Conservation (phyloP, 106 monocot species). For the Xerophyta viscosa region DNA sequence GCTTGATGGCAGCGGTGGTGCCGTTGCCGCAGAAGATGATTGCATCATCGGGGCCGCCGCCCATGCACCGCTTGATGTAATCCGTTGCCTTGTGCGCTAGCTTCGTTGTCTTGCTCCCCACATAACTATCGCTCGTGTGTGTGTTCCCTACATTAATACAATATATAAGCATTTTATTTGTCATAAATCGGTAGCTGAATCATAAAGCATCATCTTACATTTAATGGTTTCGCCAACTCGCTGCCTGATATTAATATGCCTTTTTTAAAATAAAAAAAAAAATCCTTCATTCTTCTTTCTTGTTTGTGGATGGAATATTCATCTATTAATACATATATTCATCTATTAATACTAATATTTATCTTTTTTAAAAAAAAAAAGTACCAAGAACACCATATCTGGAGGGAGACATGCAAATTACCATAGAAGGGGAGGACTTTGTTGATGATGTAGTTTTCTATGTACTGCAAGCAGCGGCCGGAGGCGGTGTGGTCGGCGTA, state of each 20-base stretch:
- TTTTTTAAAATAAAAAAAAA: too few relatives aligned
- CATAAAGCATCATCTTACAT: too few relatives aligned
- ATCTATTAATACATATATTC: too few relatives aligned
- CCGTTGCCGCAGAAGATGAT: conserved; percentile 48
- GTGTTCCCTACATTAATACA: conserved; percentile 44
- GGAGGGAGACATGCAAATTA: too few relatives aligned
- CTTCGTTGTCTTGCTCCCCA: conserved; percentile 20
- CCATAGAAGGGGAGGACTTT: conserved; percentile 47
- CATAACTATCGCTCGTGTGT: conserved; percentile 39
- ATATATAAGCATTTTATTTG: background rate
- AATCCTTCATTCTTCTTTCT: too few relatives aligned
- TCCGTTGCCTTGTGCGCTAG: conserved; percentile 19
- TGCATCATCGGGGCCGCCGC: conserved; percentile 15
- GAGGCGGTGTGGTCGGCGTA: conserved; percentile 46
- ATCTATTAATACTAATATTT: too few relatives aligned
- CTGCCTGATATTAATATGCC: too few relatives aligned
- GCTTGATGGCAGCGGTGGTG: conserved; percentile 33
- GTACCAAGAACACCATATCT: too few relatives aligned
- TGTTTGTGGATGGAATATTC: too few relatives aligned
- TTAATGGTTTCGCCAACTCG: too few relatives aligned
- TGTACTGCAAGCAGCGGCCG: conserved; percentile 25
- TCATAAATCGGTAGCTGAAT: too few relatives aligned
- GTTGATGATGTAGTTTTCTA: conserved; percentile 35
- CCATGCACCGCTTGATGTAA: conserved; percentile 40
- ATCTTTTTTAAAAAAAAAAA: too few relatives aligned